Base-by-base conservation (phyloP, 257 asterid species). In the Nyctanthes arbortristis region DNA sequence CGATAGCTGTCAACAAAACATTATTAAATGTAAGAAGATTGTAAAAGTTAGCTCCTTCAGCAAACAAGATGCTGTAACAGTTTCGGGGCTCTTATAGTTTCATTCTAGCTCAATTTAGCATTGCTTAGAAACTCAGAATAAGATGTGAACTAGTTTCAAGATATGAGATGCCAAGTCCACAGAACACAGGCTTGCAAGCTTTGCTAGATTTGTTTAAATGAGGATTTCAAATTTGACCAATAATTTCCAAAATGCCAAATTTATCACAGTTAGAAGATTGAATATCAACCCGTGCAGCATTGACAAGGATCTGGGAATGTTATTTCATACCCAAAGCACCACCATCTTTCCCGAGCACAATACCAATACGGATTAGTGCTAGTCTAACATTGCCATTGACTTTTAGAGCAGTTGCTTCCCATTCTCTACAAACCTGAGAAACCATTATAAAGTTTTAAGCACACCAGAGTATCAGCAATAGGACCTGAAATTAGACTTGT, bases 321-420 rank as follows among this genome's bases (percentile, higher is more conserved):
- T 58, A 25, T 52, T 43, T 55, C 67, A 6, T 73, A 93, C 98
- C 96, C 77, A 93, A 76, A 78, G 97, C 99, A 68, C 99, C 99
- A 24, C 97, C 99, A 74, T 91, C 97, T 84, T 88, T 87, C 57
- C 97, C 99, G 25, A 93, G 96, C 71, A 93, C 99, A 70, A 93
- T 79, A 14, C 99, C 99, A 14, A 89, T 84, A 49, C 99, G 96
- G 73, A 91, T 85, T 20, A 85, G 79, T 34, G 90, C 91, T 52
- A 87, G 76, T 80, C 97, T 81, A 58, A 89, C 97, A 73, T 89
- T 89, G 74, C 84, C 80, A 71, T 86, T 66, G 13, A 86, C 96
- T 73, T 85, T 82, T 25, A 78, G 82, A 7, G 99, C 98, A 68
- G 85, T 67, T 65, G 86, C 89, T 82, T 93, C 99, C 99, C 97